phyloP scores from a whole-genome alignment of 2,329 filamentous ascomycete species.

The Clarireedia monteithiana region DNA sequence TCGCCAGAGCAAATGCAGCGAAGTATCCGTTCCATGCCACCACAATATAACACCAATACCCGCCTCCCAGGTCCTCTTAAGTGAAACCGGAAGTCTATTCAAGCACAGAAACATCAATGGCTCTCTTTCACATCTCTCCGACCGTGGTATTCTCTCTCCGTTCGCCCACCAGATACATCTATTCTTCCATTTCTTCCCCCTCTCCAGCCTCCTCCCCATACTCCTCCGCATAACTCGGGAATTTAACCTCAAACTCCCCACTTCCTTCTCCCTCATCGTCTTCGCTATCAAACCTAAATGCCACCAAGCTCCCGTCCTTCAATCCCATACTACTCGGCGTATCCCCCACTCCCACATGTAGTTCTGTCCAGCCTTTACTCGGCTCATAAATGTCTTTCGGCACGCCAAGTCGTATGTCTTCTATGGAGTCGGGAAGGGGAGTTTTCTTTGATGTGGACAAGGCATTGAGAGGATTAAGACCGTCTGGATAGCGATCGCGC shows the following conservation, averaged over 20 bases:
- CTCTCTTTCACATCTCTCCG: too few species aligned
- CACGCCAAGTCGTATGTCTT: constrained; percentile 39
- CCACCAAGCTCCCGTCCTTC: constrained; percentile 32
- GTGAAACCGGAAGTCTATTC: too few species aligned
- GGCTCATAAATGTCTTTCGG: constrained; percentile 39
- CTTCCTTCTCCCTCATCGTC: constrained; percentile 10
- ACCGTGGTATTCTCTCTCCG: too few species aligned
- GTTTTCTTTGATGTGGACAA: constrained; percentile 21
- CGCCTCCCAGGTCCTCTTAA: too few species aligned
- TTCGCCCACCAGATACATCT: neutral
- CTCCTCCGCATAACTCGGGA: constrained; percentile 5
- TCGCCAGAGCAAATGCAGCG: too few species aligned
- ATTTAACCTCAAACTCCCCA: constrained; percentile 20
- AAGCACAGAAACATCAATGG: too few species aligned
- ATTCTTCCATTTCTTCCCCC: neutral
- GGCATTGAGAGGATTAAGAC: constrained; percentile 33
- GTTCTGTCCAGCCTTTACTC: constrained; percentile 40
- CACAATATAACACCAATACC: too few species aligned
- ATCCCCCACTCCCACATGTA: constrained; percentile 31
- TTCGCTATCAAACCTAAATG: constrained; percentile 32
- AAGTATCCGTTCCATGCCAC: too few species aligned
- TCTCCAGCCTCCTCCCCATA: neutral
- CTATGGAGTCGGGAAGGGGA: constrained; percentile 27
- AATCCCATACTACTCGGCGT: constrained; percentile 29
- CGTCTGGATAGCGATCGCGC: constrained; percentile 46